A percentile compares a stretch with the other conserved stretches of the same genome.
phyloP scores from a whole-genome alignment of 164 flowering plant genomes.

The Platanus orientalis region DNA sequence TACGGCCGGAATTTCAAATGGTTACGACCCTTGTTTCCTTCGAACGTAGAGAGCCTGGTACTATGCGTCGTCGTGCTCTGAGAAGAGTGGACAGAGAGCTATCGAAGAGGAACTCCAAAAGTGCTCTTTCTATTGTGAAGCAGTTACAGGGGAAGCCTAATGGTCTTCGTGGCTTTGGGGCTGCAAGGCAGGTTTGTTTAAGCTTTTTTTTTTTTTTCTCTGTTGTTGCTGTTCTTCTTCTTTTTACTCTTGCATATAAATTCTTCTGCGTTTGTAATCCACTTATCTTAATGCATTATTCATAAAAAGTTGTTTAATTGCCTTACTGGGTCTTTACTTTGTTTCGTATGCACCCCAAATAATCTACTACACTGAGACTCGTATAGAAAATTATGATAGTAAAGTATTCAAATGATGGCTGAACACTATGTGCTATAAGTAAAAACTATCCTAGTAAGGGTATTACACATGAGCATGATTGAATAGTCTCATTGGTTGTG shows the following conservation, averaged over 20 bases:
- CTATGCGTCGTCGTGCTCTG: conserved; percentile 21
- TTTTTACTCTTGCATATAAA: background rate
- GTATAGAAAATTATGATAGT: too few relatives aligned
- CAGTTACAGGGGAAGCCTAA: conserved; percentile 27
- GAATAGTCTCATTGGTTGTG: too few relatives aligned
- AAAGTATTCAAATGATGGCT: too few relatives aligned
- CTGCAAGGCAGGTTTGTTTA: conserved; percentile 14
- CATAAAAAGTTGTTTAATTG: too few relatives aligned
- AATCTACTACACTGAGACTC: too few relatives aligned
- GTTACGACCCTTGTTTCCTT: background rate
- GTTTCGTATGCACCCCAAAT: too few relatives aligned
- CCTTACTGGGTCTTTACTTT: too few relatives aligned
- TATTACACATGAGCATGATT: too few relatives aligned
- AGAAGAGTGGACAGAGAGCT: conserved; percentile 27
- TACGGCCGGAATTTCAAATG: conserved; percentile 2
- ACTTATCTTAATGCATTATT: too few relatives aligned
- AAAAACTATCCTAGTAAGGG: too few relatives aligned
- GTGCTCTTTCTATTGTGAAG: conserved; percentile 28
- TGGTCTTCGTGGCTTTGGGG: conserved; percentile 35
- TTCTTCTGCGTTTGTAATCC: background rate
- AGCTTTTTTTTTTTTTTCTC: too few relatives aligned
- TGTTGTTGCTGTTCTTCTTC: background rate
- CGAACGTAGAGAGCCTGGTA: background rate
- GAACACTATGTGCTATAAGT: too few relatives aligned
- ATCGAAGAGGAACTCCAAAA: conserved; percentile 20